Percentiles rank a stretch among this genome's conserved stretches.
These are phyloP conservation scores for Apophysomyces trapeziformis DNA, from an alignment of 371 early-diverging fungal genomes.

Conservation along the genomic window DNA sequence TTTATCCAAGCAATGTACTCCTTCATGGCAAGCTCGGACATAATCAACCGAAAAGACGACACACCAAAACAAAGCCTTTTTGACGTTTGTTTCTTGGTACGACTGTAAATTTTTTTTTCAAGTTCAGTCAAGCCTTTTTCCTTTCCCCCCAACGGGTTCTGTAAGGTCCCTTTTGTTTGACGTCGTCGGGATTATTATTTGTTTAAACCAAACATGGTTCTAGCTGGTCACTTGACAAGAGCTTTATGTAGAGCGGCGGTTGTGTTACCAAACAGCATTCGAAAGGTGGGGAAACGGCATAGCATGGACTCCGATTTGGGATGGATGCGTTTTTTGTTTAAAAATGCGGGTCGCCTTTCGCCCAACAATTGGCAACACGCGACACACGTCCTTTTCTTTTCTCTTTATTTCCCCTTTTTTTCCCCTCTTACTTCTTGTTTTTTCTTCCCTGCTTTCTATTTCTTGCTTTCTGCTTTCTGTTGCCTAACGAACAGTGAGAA, in stretches of 20 bases:
- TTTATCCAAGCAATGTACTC: conserved; percentile 43
- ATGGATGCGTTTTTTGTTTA: conserved; percentile 12
- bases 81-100: conserved; percentile 15
- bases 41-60: neutral
- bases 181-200: conserved; percentile 18
- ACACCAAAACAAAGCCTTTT: neutral
- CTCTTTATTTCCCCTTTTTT: conserved; percentile 12
- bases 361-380: conserved; percentile 12
- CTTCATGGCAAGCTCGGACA: conserved; percentile 9
- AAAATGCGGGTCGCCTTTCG: conserved; percentile 17
- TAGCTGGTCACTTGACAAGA: conserved; percentile 3
- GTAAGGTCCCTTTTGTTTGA: neutral
- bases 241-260: conserved; percentile 10
- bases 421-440: conserved; percentile 6
- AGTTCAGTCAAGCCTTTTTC: neutral
- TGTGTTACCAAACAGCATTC: neutral
- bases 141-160: neutral
- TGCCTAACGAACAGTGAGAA: neutral
- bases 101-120: conserved; percentile 8
- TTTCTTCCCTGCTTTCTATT: conserved; percentile 1
- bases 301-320: conserved; percentile 12
- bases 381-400: conserved; percentile 13
- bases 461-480: neutral
- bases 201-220: conserved; percentile 14
- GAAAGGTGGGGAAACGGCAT: conserved; percentile 12